Evolutionary conservation across 257 asterid species (phyloP), one percentile per base, ranked within the genome.

Genomic region (Solanum virginianum): DNA sequence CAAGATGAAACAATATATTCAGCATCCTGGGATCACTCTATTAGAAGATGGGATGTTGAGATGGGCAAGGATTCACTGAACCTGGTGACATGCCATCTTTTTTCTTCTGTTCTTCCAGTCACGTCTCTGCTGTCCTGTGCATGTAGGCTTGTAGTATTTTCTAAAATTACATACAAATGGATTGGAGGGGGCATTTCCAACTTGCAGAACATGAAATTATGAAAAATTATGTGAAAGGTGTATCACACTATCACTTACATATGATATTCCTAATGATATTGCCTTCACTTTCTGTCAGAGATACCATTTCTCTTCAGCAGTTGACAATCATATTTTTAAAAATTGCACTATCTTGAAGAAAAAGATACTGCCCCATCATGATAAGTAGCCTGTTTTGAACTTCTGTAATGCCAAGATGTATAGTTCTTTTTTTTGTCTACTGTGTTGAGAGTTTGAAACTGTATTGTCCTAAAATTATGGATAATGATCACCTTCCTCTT

Each of bases 11-110:
- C 94, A 85, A 87, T 97, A 62, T 95, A 91, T 88, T 97, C 99
- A 62, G 94, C 96, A 65, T 94, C 99, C 80, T 97, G 98, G 98
- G 99, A 97, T 90, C 98, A 95, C 88, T 91, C 98, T 85, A 92
- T 95, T 82, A 92, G 94, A 91, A 93, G 91, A 88, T 97, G 99
- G 99, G 98, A 97, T 88, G 99, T 93, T 88, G 97, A 90, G 91
- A 92, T 93, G 6, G 97, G 98, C 88, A 92, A 91, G 89, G 94
- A 93, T 87, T 85, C 91, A 65, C 66, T 89, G 68, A 92, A 81
- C 92, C 88, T 95, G 90, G 99, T 97, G 84, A 90, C 43, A 39
- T 71, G 72, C 57, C 41, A 55, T 62, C 69, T 57, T 12, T 13
- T 74, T 80, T 82, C 72, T 54, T 75, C 65, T 20, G 80, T 65